A percentile compares a stretch with the other conserved stretches of the same genome.
Conservation (phyloP, 139 green algal genomes). For the Klebsormidium nitens region DNA sequence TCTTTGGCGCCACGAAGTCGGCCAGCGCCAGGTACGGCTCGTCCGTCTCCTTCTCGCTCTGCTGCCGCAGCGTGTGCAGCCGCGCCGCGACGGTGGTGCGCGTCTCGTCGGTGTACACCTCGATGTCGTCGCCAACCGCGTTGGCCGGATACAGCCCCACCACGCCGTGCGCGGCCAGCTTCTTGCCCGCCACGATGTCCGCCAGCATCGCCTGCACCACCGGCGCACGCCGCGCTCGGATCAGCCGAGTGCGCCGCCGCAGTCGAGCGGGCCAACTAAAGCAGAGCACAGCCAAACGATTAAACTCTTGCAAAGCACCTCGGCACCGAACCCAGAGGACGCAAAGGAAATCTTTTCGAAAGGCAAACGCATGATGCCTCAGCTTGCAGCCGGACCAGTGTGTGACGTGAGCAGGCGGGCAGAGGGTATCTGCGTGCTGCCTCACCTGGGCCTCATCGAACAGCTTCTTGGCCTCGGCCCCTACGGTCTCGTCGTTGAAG, state of each 20-base stretch:
- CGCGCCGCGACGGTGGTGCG: slow-evolving; percentile 34
- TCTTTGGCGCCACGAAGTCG: slow-evolving; percentile 94
- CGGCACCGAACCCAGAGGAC: too few relatives aligned
- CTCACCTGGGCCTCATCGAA: slow-evolving; percentile 92
- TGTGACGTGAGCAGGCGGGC: slow-evolving; percentile 62
- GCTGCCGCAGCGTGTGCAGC: slow-evolving; percentile 52
- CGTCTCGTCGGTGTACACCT: slow-evolving; percentile 71
- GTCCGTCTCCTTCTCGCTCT: slow-evolving; percentile 79
- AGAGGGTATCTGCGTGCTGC: too few relatives aligned
- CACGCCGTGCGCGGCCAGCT: slow-evolving; percentile 70
- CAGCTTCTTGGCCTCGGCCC: slow-evolving; percentile 91
- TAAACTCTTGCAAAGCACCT: too few relatives aligned
- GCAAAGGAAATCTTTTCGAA: too few relatives aligned
- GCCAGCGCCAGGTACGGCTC: slow-evolving; percentile 83
- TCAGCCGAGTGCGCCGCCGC: too few relatives aligned
- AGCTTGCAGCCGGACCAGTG: too few relatives aligned
- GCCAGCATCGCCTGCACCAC: slow-evolving; percentile 50
- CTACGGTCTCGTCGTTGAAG: slow-evolving; percentile 97
- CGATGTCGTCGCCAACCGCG: slow-evolving; percentile 88
- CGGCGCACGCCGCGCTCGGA: too few relatives aligned
- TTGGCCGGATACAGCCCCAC: slow-evolving; percentile 89
- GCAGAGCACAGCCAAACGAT: too few relatives aligned
- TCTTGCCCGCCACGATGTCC: slow-evolving; percentile 83
- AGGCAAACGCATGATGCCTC: too few relatives aligned
- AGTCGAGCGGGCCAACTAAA: too few relatives aligned